Base-by-base conservation (phyloP, 352 stramenopile species). In the Pythium volutum region DNA sequence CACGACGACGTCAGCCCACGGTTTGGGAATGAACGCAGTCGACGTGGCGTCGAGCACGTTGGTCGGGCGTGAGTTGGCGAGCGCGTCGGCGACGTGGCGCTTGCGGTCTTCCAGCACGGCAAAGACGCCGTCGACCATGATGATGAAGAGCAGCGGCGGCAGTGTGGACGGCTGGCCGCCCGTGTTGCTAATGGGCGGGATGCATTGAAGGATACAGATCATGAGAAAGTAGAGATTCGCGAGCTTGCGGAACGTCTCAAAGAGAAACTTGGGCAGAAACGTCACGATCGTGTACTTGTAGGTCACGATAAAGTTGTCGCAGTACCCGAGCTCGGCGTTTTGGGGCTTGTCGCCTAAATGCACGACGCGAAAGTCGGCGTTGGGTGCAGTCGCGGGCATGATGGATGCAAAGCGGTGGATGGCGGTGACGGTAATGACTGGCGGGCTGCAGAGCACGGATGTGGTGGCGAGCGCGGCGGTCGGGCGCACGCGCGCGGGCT, bases 191-290 rank as follows among this genome's bases (percentile, higher is more conserved):
- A 98, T 97, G 31, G 79, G 57, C 23, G 86, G 86, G 62, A 97
- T 92, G 39, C 78, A 89, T 49, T 97, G 87, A 51, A 94, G 69
- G 27, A 88, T 89, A 27, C 85, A 94, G 61, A 98, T 91, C 51
- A 94, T 41, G 20, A 98, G 75, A 66, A 98, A 98, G 74, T 98
- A 98, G 43, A 96, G 67, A 39, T 98, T 98, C 29, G 91, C 92
- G 38, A 97, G 77, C 67, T 97, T 96, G 25, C 83, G 83, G 63
- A 94, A 94, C 33, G 77, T 89, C 70, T 97, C 90, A 46, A 95
- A 93, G 33, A 98, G 76, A 41, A 97, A 97, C 58, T 92, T 95
- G 38, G 89, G 89, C 49, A 97, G 33, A 62, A 98, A 97, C 59
- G 75, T 93, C 14, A 88, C 64, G 16, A 78, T 48, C 29, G 88